Percentiles rank a stretch among this genome's conserved stretches.
These are phyloP conservation scores for Podaxis sp. DNA, from an alignment of 768 basidiomycete species.

Conservation along the genomic window DNA sequence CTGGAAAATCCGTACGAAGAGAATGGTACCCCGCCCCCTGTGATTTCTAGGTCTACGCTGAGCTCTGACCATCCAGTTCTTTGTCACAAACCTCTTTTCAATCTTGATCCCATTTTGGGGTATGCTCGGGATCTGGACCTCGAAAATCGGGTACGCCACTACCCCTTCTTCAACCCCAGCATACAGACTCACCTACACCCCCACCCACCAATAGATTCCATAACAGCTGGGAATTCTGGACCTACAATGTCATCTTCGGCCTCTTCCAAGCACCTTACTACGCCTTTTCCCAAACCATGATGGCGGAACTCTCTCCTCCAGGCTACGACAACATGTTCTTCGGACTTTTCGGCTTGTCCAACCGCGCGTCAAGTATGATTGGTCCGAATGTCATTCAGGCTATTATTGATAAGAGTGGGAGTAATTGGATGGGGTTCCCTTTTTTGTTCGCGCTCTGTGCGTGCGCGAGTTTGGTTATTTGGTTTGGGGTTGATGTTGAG, in stretches of 20 bases:
- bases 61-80: slow-evolving; percentile 45
- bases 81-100: slow-evolving; percentile 73
- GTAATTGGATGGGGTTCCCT: slow-evolving; percentile 84
- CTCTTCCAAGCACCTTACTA: slow-evolving; percentile 88
- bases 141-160: slow-evolving; percentile 58
- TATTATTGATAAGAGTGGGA: slow-evolving; percentile 68
- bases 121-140: slow-evolving; percentile 83
- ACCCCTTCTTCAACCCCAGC: not conserved
- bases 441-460: slow-evolving; percentile 76
- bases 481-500: slow-evolving; percentile 67
- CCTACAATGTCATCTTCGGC: slow-evolving; percentile 78
- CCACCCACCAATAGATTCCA: slow-evolving; percentile 45
- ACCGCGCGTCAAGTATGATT: slow-evolving; percentile 83
- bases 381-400: slow-evolving; percentile 85
- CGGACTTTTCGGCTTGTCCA: slow-evolving; percentile 81
- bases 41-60: not conserved
- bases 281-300: slow-evolving; percentile 84
- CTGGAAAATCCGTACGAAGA: slow-evolving; percentile 79
- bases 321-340: slow-evolving; percentile 92
- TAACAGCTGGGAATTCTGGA: slow-evolving; percentile 88
- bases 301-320: slow-evolving; percentile 85
- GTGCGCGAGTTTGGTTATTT: slow-evolving; percentile 68
- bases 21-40: slow-evolving; percentile 48
- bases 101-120: slow-evolving; percentile 83
- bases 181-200: not conserved